Evolutionary conservation across 2,329 filamentous ascomycete genomes (phyloP), one percentile per base, ranked within the genome.

Genomic region (Chaetomiaceae sp.): DNA sequence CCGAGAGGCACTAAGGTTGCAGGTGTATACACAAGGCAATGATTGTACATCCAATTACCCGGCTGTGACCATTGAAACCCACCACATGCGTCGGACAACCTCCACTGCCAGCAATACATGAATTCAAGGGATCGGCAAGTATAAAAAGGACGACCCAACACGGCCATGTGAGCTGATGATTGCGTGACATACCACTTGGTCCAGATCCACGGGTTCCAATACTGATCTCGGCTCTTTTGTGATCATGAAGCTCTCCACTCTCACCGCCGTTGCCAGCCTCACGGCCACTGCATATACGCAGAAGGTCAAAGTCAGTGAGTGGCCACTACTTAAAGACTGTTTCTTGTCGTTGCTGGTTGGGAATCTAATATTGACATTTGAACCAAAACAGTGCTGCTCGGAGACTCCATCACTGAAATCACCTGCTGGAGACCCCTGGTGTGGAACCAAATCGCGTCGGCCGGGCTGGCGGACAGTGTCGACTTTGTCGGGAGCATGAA

Each of bases 381-480:
- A 4, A 27, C n/a, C n/a, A 37, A 6, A n/a, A n/a, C n/a, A 68
- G 67, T 72, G 68, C 67, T 68, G 3, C 62, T 73, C 7, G 71
- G 71, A 8, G 71, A 73, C 58, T 69, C 65, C 50, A 71, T 74
- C 55, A 73, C 71, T 0, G 70, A 72, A 52, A 68, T 72, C 43
- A 70, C 67, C 37, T 73, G 71, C 60, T 73, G 70, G 71, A 60
- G 71, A 8, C 62, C 70, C 9, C 56, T 67, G 25, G 61, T 74
- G 9, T 74, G 71, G 71, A 61, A 67, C 38, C 60, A 64, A 41
- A 61, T 74, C 16, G 60, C 60, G 13, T 57, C 60, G 1, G 68
- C 65, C 20, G 64, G 65, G 10, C 53, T 69, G 5, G 60, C 67
- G 13, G 57, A 60, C 50, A 61, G 59, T 30, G 65, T 72, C 52